Conservation (phyloP, 108 stramenopile genomes). For the Cyclotella cryptica region DNA sequence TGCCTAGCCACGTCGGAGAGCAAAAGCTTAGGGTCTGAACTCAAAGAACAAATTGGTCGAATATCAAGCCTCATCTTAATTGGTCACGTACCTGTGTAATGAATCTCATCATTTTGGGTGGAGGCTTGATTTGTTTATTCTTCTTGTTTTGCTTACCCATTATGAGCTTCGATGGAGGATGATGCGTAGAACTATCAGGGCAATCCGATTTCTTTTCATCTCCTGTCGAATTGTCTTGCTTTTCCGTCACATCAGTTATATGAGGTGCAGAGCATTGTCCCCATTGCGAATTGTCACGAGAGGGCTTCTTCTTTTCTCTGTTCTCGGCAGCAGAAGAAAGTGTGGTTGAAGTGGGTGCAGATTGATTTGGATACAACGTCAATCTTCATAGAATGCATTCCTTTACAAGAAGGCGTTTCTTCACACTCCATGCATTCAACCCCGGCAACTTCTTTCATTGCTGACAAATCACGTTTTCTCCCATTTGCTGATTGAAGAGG, state of each 20-base stretch:
- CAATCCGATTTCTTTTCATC: conserved; percentile 1
- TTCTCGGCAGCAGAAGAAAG: conserved; percentile 24
- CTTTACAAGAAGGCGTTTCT: conserved; percentile 11
- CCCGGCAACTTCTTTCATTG: conserved; percentile 15
- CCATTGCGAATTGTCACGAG: conserved; percentile 70
- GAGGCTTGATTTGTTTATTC: conserved; percentile 72
- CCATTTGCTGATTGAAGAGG: conserved; percentile 11
- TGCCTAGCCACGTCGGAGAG: conserved; percentile 39
- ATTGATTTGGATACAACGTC: background rate
- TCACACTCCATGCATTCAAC: conserved; percentile 5
- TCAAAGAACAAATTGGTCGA: background rate
- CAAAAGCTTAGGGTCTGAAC: background rate
- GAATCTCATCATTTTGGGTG: conserved; percentile 85
- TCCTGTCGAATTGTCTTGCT: background rate
- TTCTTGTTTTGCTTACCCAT: conserved; percentile 52
- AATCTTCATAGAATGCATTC: conserved; percentile 10
- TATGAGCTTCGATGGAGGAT: background rate
- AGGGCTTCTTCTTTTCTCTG: conserved; percentile 79
- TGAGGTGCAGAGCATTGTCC: conserved; percentile 62
- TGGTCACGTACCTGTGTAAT: conserved; percentile 67
- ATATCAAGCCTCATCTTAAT: background rate
- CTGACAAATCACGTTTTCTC: conserved; percentile 46
- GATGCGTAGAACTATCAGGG: background rate
- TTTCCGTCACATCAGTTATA: background rate
- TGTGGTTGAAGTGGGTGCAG: background rate